Base-by-base conservation (phyloP, 257 asterid genomes). In the Craterostigma plantagineum region DNA sequence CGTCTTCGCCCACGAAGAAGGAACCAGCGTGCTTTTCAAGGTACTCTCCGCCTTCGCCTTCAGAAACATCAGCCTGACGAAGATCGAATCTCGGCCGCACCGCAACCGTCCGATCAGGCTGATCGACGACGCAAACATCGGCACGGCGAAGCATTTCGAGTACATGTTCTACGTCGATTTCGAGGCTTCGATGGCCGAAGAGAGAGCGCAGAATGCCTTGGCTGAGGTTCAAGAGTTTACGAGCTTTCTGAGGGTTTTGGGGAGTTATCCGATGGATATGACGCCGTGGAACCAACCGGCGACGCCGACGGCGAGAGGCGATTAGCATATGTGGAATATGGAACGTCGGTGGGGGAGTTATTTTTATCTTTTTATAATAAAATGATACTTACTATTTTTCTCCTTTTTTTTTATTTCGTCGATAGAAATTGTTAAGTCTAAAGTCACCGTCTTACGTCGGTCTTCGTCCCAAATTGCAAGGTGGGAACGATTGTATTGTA, bases 191-290 rank as follows among this genome's bases (percentile, higher is more conserved):
- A 60, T 80, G 93, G 93, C 96, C 52, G 93, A 85, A 9, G 68
- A 62, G 41, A 64, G 94, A 58, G 94, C 96, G 7, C 96, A 85
- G 48, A 85, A 77, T 36, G 96, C 96, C 0, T 47, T 85, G 37
- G 81, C 92, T 3, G 96, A 85, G 64, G 85, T 85, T 48, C 94
- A 85, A 62, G 96, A 85, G 44, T 85, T 75, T 62, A 81, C 94
- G 6, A 77, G 94, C 9, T 85, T 85, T 59, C 58, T 85, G 72
- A 58, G 96, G 64, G 94, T 85, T 13, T 54, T 85, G 45, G 96
- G 94, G 4, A 85, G 96, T 48, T 85, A 85, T 51, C 94, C 96
- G 7, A 81, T 85, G 77, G 96, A 85, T 35, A 77, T 85, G 92
- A 74, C 94, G 11, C 94, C 94, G 0, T 85, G 91, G 91, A 39